These are phyloP conservation scores for Neurospora sp. DNA, from an alignment of 495 filamentous ascomycete species.

Conservation along the genomic window DNA sequence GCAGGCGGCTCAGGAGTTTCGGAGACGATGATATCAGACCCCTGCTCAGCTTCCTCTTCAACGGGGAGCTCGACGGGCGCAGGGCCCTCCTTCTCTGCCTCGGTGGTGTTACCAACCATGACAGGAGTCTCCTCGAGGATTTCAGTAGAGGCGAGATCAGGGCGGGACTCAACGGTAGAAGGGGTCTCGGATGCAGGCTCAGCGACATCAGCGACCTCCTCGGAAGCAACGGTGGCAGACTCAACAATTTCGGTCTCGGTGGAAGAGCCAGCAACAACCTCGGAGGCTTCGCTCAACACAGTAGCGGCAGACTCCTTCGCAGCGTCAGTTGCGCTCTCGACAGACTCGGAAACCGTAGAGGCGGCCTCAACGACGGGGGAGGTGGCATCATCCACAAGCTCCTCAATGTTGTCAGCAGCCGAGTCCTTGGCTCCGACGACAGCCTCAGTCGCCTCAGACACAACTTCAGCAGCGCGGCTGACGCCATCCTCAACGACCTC, in stretches of 20 bases:
- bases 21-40: not conserved
- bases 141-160: conserved; percentile 12
- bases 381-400: conserved; percentile 3
- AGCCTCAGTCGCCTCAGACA: conserved; percentile 1
- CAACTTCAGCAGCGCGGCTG: conserved; percentile 6
- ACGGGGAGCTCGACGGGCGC: conserved; percentile 39
- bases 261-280: not conserved
- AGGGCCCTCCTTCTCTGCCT: conserved; percentile 39
- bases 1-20: not conserved
- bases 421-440: conserved; percentile 8
- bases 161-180: conserved; percentile 3
- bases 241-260: not conserved
- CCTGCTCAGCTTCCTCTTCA: conserved; percentile 6
- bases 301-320: not conserved
- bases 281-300: not conserved
- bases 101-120: conserved; percentile 15
- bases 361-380: conserved; percentile 3
- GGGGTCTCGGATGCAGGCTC: conserved; percentile 13
- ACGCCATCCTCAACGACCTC: conserved; percentile 15
- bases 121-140: conserved; percentile 16
- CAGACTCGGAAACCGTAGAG: not conserved
- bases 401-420: conserved; percentile 10
- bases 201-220: conserved; percentile 6
- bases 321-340: not conserved
- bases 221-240: conserved; percentile 2